phyloP scores from a whole-genome alignment of 2,329 filamentous ascomycete genomes.

The Colletotrichum navitas region DNA sequence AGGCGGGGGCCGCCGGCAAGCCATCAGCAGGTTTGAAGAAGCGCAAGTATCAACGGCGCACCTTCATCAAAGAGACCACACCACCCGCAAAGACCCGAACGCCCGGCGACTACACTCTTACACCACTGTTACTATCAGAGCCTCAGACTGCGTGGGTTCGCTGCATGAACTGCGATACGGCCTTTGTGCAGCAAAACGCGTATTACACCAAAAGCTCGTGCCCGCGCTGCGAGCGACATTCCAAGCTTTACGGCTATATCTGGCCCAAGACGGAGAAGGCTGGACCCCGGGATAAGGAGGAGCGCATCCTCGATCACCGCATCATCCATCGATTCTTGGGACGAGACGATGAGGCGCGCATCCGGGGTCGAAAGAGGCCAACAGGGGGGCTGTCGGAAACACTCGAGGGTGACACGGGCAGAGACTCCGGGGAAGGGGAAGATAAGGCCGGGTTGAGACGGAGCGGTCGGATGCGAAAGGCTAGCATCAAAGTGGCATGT shows the following conservation, averaged over 20 bases:
- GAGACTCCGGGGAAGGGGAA: slow-evolving; percentile 39
- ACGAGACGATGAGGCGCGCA: slow-evolving; percentile 73
- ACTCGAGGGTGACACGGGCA: slow-evolving; percentile 23
- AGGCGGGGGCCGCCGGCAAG: slow-evolving; percentile 18
- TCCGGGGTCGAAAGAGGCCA: slow-evolving; percentile 55
- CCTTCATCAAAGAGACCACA: slow-evolving; percentile 50
- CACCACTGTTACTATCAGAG: slow-evolving; percentile 79
- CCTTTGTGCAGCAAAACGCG: slow-evolving; percentile 90
- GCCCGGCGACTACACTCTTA: slow-evolving; percentile 87
- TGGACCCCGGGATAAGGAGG: slow-evolving; percentile 78
- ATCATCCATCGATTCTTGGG: slow-evolving; percentile 86
- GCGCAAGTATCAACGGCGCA: slow-evolving; percentile 52
- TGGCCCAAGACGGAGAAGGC: slow-evolving; percentile 96
- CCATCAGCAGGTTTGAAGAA: slow-evolving; percentile 45
- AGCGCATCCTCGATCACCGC: slow-evolving; percentile 85
- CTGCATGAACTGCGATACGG: slow-evolving; percentile 84
- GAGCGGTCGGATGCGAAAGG: slow-evolving; percentile 52
- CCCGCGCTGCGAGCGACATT: slow-evolving; percentile 93
- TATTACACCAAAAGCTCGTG: slow-evolving; percentile 90
- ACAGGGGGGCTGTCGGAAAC: slow-evolving; percentile 36
- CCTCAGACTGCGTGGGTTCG: slow-evolving; percentile 86
- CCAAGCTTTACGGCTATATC: slow-evolving; percentile 91
- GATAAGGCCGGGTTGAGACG: slow-evolving; percentile 48
- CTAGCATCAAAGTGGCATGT: slow-evolving; percentile 47
- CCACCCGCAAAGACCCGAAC: slow-evolving; percentile 59